Base-by-base conservation (phyloP, 2,329 filamentous ascomycete genomes). In the Macrophomina pseudophaseolina region DNA sequence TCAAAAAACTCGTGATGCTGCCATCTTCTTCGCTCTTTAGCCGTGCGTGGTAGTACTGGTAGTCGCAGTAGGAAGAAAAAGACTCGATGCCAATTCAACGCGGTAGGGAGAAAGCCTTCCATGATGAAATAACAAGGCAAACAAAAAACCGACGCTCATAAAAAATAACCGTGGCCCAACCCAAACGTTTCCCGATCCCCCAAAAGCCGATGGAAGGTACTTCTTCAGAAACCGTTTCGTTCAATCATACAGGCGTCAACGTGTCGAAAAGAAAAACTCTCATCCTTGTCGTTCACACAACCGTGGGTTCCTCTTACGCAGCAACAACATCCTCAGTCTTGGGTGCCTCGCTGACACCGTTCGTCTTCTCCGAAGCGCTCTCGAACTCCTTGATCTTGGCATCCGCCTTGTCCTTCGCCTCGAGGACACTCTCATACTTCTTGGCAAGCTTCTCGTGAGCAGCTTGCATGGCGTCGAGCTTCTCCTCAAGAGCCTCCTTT, bases 401-500 rank as follows among this genome's bases (percentile, higher is more conserved):
- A 12, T 62, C 58, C 16, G 44, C 58, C 58, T 62, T 62, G 58
- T 69, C 66, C 35, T 72, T 71, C 18, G 70, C 67, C 67, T 71
- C 70, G 56, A 67, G 23, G 1, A 71, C 72, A 9, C 69, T 65
- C 6, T 71, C 69, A 42, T 74, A 68, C 18, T 72, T 71, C 38
- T 70, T 68, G 35, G 69, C 67, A 69, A 72, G 70, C 62, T 69
- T 67, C 40, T 71, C 73, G 56, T 75, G 70, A 33, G 71, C 70
- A 58, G 72, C 69, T 69, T 54, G 56, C 46, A 56, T 49, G 5
- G 38, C 58, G 16, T 62, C 65, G 18, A 66, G 16, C 48, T 49
- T 62, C 38, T 63, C 56, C 65, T 66, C 65, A 16, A 66, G 56
- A 12, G 69, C 68, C 67, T 71, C 69, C 67, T 67, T 44, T 6